Evolutionary conservation across 306 rosid species (phyloP).

Genomic region (Rosa lucieae): DNA sequence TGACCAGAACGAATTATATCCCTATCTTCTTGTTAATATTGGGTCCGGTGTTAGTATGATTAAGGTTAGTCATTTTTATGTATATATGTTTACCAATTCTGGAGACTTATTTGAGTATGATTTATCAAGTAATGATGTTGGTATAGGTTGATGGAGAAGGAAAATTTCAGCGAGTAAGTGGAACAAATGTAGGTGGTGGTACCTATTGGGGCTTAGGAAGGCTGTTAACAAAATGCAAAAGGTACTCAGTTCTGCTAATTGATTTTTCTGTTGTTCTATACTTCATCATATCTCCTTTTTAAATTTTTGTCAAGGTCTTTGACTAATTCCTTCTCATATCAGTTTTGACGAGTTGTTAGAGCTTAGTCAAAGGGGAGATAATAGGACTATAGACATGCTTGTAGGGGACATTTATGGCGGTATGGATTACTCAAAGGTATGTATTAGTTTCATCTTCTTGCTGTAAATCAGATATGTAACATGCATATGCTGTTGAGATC

Average conservation of each 20-base stretch:
- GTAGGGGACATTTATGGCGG: conserved; percentile 99
- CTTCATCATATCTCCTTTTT: conserved; percentile 18
- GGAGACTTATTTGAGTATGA: conserved; percentile 21
- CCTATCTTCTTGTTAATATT: conserved; percentile 94
- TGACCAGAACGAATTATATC: conserved; percentile 85
- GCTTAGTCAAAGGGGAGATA: conserved; percentile 96
- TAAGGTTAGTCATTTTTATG: conserved; percentile 55
- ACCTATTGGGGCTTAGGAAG: conserved; percentile 99
- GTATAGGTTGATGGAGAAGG: conserved; percentile 96
- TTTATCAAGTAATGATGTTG: conserved; percentile 16
- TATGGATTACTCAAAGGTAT: conserved; percentile 92
- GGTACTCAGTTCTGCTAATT: conserved; percentile 34
- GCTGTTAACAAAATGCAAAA: conserved; percentile 93
- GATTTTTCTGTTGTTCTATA: conserved; percentile 18
- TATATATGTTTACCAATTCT: conserved; percentile 20
- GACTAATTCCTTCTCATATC: conserved; percentile 36
- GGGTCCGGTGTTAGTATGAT: conserved; percentile 99
- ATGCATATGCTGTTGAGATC: conserved; percentile 8
- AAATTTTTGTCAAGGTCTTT: conserved; percentile 25
- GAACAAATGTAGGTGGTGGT: conserved; percentile 99
- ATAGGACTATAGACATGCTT: conserved; percentile 92
- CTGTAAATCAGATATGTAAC: conserved; percentile 5
- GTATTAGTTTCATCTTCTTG: conserved; percentile 23
- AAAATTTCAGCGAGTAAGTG: conserved; percentile 90
- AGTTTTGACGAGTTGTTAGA: conserved; percentile 98